Evolutionary conservation across 768 basidiomycete genomes (phyloP).

Genomic region (Dacryopinax spathularia): DNA sequence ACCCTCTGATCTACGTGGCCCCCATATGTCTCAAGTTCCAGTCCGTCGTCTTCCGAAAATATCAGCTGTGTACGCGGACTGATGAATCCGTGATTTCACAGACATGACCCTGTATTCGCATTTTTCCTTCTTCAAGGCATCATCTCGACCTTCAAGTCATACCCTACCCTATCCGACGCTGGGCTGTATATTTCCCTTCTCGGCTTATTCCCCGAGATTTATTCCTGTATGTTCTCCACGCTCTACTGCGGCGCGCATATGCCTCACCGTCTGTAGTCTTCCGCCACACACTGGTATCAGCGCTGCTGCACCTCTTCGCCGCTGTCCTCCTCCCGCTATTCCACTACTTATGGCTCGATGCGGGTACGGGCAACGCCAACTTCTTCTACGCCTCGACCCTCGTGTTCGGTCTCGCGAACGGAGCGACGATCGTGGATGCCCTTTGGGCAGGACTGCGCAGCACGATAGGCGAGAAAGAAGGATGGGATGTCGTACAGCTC

Average conservation of each 20-base stretch:
- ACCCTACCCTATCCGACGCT: conserved; percentile 79
- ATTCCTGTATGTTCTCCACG: conserved; percentile 48
- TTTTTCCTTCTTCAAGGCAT: conserved; percentile 61
- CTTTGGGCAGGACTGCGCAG: conserved; percentile 71
- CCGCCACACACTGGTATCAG: conserved; percentile 69
- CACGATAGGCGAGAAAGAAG: conserved; percentile 46
- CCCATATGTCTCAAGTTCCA: conserved; percentile 84
- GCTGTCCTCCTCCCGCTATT: conserved; percentile 78
- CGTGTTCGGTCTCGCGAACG: conserved; percentile 81
- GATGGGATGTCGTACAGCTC: conserved; percentile 40
- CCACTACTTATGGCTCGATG: conserved; percentile 77
- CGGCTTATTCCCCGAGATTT: conserved; percentile 67
- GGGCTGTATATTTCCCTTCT: conserved; percentile 75
- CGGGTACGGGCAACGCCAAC: conserved; percentile 92
- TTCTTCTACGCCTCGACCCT: conserved; percentile 95
- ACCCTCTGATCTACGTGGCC: conserved; percentile 64
- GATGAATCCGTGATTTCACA: conserved; percentile 20
- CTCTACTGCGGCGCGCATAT: neutral
- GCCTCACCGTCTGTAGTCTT: conserved; percentile 41
- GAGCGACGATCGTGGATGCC: conserved; percentile 67
- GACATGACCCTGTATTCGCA: conserved; percentile 75
- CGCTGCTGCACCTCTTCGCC: conserved; percentile 70
- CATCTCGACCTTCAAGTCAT: conserved; percentile 75
- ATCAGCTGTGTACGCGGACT: neutral
- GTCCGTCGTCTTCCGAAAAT: conserved; percentile 25